Evolutionary conservation across 768 basidiomycete genomes (phyloP), one percentile per base, ranked within the genome.

Genomic region (Leccinum subgranulosum): DNA sequence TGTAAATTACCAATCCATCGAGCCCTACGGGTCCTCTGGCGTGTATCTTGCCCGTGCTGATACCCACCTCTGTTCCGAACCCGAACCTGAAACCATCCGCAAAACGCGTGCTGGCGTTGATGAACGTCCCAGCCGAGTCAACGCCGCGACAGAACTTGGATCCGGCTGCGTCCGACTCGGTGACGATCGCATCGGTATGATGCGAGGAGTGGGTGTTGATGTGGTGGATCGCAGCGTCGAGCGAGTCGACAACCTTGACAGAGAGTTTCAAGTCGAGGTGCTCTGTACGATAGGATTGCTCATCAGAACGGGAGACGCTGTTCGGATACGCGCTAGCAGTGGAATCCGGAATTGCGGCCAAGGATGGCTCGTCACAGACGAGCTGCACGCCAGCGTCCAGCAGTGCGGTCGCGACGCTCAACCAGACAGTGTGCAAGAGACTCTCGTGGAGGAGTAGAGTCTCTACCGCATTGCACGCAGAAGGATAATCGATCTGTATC

Each of bases 31-130:
- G 97, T 3, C 97, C 97, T 43, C 96, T 81, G 15, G 97, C 95
- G 68, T 99, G 97, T 55, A 97, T 96, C 68, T 91, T 86, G 1
- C 96, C 95, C 0, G 97, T 99, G 70, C 90, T 91, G 66, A 99
- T 97, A 9, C 97, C 97, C 0, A 99, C 96, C 74, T 98, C 97
- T 5, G 97, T 95, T 3, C 97, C 97, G 63, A 97, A 94, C 0
- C 97, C 97, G 69, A 94, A 98, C 59, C 96, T 76, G 74, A 95
- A 97, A 12, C 97, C 96, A 72, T 99, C 97, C 0, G 95, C 88
- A 70, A 99, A 98, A 36, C 97, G 83, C 10, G 97, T 98, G 67
- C 90, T 93, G 7, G 95, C 95, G 66, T 99, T 98, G 58, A 96
- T 82, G 66, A 89, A 99, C 5, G 92, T 92, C 29, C 94, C 92